phyloP scores from a whole-genome alignment of 495 filamentous ascomycete genomes.

The Penicillium cosmopolitanum region DNA sequence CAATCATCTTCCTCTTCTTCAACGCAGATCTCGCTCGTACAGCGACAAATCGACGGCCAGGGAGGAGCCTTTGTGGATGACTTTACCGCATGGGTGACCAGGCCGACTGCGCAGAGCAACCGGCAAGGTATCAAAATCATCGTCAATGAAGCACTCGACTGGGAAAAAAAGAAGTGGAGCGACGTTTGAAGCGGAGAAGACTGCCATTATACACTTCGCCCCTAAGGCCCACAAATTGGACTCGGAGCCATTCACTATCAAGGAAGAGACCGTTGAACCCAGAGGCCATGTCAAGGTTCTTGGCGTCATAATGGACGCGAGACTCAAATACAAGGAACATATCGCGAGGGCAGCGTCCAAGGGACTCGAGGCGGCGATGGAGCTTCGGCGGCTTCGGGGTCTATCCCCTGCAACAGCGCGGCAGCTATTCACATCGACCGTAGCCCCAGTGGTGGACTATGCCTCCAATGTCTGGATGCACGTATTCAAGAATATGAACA shows the following conservation, averaged over 20 bases:
- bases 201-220: conserved; percentile 31
- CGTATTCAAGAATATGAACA: too few species aligned
- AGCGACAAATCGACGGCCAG: conserved; percentile 24
- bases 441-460: too few species aligned
- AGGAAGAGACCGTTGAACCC: conserved; percentile 28
- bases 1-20: conserved; percentile 38
- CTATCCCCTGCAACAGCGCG: conserved; percentile 33
- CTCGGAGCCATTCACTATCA: conserved; percentile 27
- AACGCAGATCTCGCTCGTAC: conserved; percentile 33
- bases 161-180: conserved; percentile 29
- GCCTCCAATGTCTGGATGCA: too few species aligned
- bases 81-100: too few species aligned
- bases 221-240: conserved; percentile 26
- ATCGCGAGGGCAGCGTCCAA: conserved; percentile 32
- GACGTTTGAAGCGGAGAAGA: conserved; percentile 34
- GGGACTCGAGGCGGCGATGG: conserved; percentile 35
- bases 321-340: too few species aligned
- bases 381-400: conserved; percentile 31
- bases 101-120: conserved; percentile 20
- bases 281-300: conserved; percentile 29
- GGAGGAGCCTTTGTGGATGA: conserved; percentile 31
- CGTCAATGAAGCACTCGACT: conserved; percentile 29
- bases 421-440: too few species aligned
- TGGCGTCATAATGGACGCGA: conserved; percentile 25
- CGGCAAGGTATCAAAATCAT: conserved; percentile 25